Evolutionary conservation across 371 early-diverging fungal species (phyloP), one percentile per base, ranked within the genome.

Genomic region (Caulochytrium protostelioides): DNA sequence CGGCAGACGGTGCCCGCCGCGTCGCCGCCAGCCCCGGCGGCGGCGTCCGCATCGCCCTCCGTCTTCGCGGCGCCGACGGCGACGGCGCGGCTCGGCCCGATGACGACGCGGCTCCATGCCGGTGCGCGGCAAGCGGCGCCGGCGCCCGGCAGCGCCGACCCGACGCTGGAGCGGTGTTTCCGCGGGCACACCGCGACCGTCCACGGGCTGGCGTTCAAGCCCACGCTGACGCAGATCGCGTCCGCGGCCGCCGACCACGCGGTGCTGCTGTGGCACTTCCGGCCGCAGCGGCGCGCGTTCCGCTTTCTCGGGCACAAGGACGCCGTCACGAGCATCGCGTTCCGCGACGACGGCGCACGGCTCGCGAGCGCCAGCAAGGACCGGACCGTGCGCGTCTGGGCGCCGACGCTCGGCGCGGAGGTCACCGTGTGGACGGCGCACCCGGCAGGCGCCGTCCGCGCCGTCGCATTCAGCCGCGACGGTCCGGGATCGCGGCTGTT

Each of bases 231-330:
- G 1, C 65, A 65, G 37, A 38, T 65, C 20, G 66, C 66, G 6
- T 57, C 60, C 18, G 43, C 43, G 4, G 57, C 60, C 3, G 32
- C 51, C 42, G 66, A 65, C 37, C 30, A 50, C 35, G 48, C 59
- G 2, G 62, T 65, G 13, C 57, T 65, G 63, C 46, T 62, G 7
- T 65, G 65, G 65, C 62, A 65, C 39, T 62, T 65, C 28, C 54
- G 54, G 35, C 60, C 65, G 15, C 59, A 59, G 35, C 34, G 62
- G 30, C 34, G 66, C 7, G 62, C 62, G 1, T 61, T 55, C 37
- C 39, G 65, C 1, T 65, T 59, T 34, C 52, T 60, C 3, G 66
- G 66, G 12, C 66, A 65, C 41, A 62, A 48, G 44, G 65, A n/a
- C n/a, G n/a, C n/a, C n/a, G n/a, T n/a, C n/a, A n/a, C n/a, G n/a